A percentile compares a stretch with the other conserved stretches of the same genome.
Evolutionary conservation across 169 alveolate species (phyloP).

Genomic region (Babesia bigemina): DNA sequence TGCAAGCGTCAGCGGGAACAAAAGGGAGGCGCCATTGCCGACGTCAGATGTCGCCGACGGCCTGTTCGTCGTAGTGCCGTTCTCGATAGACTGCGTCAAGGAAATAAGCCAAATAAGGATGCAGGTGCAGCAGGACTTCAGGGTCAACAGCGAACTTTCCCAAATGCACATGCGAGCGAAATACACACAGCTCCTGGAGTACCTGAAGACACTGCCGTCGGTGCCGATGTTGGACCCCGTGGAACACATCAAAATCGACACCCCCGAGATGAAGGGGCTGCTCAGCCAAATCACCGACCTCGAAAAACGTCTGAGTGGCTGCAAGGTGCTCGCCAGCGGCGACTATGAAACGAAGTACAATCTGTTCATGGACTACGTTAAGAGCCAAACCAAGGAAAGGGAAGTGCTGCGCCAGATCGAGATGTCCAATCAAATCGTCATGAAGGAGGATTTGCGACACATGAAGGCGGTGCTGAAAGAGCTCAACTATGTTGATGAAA

Average conservation of each 20-base stretch:
- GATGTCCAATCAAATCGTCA: constrained; percentile 48
- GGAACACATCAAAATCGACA: constrained; percentile 89
- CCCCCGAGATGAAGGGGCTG: constrained; percentile 69
- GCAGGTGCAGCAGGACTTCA: constrained; percentile 42
- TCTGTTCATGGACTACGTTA: constrained; percentile 41
- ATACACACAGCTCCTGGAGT: constrained; percentile 37
- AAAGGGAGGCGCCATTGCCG: constrained; percentile 39
- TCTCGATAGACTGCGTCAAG: constrained; percentile 52
- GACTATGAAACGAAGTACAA: constrained; percentile 39
- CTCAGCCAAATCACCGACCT: constrained; percentile 52
- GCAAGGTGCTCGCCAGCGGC: constrained; percentile 37
- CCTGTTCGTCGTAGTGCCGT: constrained; percentile 43
- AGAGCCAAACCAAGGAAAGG: constrained; percentile 32
- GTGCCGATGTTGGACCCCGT: constrained; percentile 89
- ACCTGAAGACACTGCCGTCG: constrained; percentile 51
- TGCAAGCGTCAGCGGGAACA: constrained; percentile 7
- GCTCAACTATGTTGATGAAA: constrained; percentile 88
- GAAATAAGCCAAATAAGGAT: constrained; percentile 60
- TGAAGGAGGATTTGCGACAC: constrained; percentile 84
- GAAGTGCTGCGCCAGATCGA: constrained; percentile 37
- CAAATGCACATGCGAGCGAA: constrained; percentile 49
- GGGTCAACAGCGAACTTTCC: constrained; percentile 18
- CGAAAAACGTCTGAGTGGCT: constrained; percentile 22
- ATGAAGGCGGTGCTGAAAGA: constrained; percentile 94
- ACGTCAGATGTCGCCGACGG: constrained; percentile 29